A percentile compares a stretch with the other conserved stretches of the same genome.
Conservation (phyloP, 225 moss, liverwort and hornwort genomes). For the Polytrichum formosum region DNA sequence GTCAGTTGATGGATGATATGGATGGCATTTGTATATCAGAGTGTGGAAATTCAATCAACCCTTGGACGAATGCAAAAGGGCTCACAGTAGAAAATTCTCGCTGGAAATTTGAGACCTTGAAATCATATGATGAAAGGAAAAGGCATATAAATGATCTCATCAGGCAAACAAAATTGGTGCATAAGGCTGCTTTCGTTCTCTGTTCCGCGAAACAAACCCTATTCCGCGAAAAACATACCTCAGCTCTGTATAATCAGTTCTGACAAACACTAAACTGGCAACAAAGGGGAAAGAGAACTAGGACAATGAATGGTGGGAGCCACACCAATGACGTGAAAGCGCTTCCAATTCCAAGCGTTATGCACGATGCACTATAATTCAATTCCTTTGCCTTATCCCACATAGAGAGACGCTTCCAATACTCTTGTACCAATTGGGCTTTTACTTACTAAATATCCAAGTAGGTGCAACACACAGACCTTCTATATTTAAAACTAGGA, state of each 20-base stretch:
- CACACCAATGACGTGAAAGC: neutral
- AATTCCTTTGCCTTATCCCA: slow-evolving; percentile 1
- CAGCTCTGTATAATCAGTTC: slow-evolving; percentile 3
- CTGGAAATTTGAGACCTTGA: too few species aligned
- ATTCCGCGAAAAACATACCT: neutral
- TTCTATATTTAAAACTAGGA: neutral
- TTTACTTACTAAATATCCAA: neutral
- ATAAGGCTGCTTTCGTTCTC: neutral
- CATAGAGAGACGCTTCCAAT: slow-evolving; percentile 2
- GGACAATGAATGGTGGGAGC: neutral
- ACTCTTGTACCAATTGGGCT: neutral
- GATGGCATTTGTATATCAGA: too few species aligned
- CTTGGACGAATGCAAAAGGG: too few species aligned
- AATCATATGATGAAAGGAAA: too few species aligned
- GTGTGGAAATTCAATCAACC: too few species aligned
- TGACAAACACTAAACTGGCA: neutral
- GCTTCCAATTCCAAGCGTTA: neutral
- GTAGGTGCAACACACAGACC: neutral
- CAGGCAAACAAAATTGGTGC: slow-evolving; percentile 7
- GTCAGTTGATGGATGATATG: too few species aligned
- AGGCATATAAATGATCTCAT: neutral
- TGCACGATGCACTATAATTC: neutral
- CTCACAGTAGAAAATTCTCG: too few species aligned
- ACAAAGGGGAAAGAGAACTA: neutral
- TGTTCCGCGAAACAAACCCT: neutral